Base-by-base conservation (phyloP, 257 asterid species). In the Solanum pimpinellifolium region DNA sequence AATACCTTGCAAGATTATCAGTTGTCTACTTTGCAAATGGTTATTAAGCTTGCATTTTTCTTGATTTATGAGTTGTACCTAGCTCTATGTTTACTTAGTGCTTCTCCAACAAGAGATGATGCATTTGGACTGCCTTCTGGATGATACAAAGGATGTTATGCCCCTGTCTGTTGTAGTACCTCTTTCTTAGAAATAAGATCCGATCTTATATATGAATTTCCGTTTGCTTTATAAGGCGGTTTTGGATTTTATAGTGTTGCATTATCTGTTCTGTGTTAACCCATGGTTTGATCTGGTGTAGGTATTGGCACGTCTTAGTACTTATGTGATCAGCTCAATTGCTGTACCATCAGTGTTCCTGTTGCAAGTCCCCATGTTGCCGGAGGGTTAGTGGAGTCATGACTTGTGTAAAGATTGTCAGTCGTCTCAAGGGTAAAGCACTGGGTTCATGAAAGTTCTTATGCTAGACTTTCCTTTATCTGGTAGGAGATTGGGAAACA, bases 311-410 rank as follows among this genome's bases (percentile, higher is more conserved):
- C 6, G 12, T 72, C 68, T 70, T 85, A 39, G 47, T 68, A 37
- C 56, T 74, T 68, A 39, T 42, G 47, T 85, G 73, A 85, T n/a
- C 73, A 85, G 83, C 73, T 70, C 83, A 47, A n/a, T 49, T 62
- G 46, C 65, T 84, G 80, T 84, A 65, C 44, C 52, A 84, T 65
- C 56, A 31, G 60, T 35, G 81, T 25, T 84, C 72, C 56, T 70
- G 86, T 88, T 86, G 85, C 85, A 82, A 88, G 91, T 89, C 91
- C 89, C 93, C 94, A 93, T 95, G 98, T 93, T 88, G 90, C 95
- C 95, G 46, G 94, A 91, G 91, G 98, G 97, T 89, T 94, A 91
- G 94, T 86, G 92, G 89, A 80, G 86, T 89, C 89, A 95, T 95
- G 98, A 98, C 93, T 92, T 91, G 90, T 77, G 89, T 91, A 84